Evolutionary conservation across 768 basidiomycete species (phyloP).

Genomic region (Melanogaster broomeanus): DNA sequence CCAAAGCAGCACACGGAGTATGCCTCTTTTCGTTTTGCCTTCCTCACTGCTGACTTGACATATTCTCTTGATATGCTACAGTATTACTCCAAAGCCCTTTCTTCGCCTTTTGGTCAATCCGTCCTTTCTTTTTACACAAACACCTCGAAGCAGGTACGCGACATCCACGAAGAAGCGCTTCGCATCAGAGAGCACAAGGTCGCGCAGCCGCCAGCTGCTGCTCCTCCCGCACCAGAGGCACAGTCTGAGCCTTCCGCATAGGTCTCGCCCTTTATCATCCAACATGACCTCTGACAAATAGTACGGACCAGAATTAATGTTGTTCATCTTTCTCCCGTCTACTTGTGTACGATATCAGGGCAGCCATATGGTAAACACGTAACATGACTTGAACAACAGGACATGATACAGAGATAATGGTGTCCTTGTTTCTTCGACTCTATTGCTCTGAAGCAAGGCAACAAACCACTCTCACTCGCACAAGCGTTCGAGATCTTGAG

Average conservation of each 20-base stretch:
- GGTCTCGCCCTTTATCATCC: neutral
- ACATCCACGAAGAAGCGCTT: constrained; percentile 92
- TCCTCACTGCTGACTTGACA: neutral
- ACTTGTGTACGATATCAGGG: constrained; percentile 1
- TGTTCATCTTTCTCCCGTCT: neutral
- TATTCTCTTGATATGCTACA: constrained; percentile 25
- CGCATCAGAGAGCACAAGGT: constrained; percentile 73
- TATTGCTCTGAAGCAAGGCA: neutral
- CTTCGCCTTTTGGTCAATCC: constrained; percentile 76
- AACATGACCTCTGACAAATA: neutral
- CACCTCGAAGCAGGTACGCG: constrained; percentile 84
- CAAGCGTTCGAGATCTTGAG: constrained; percentile 4
- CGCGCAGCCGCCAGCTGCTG: constrained; percentile 5
- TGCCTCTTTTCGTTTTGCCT: constrained; percentile 3
- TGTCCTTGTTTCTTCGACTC: neutral
- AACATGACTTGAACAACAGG: neutral
- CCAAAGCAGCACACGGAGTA: constrained; percentile 70
- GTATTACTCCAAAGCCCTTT: constrained; percentile 79
- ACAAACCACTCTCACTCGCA: constrained; percentile 3
- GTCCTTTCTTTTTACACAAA: constrained; percentile 83
- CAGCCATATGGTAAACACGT: neutral
- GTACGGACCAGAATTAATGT: neutral
- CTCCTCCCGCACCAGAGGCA: constrained; percentile 9
- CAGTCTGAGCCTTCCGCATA: constrained; percentile 14
- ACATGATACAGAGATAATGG: neutral